Evolutionary conservation across 768 basidiomycete genomes (phyloP).

Genomic region (Boletus sp.): DNA sequence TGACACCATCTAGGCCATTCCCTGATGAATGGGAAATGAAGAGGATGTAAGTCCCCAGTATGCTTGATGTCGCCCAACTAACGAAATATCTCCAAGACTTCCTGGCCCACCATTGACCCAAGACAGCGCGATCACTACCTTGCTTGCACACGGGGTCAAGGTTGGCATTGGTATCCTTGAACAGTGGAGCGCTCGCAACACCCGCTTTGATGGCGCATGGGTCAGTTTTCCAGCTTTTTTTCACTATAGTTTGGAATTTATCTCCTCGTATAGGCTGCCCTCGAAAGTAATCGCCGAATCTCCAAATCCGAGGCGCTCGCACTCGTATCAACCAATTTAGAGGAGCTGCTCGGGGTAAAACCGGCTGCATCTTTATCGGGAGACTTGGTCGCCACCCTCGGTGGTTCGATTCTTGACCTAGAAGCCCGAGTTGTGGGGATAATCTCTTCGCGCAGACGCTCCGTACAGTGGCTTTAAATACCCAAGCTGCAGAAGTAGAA

Average conservation of each 20-base stretch:
- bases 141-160: conserved; percentile 68
- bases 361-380: conserved; percentile 21
- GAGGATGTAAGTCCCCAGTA: conserved; percentile 25
- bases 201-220: conserved; percentile 83
- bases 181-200: conserved; percentile 71
- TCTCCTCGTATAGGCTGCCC: conserved; percentile 34
- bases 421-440: conserved; percentile 51
- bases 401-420: conserved; percentile 51
- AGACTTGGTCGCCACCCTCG: conserved; percentile 58
- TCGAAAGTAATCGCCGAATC: conserved; percentile 40
- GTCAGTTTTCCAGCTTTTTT: conserved; percentile 41
- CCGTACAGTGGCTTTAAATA: conserved; percentile 50
- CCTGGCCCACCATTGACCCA: conserved; percentile 34
- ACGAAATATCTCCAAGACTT: conserved; percentile 20
- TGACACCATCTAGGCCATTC: conserved; percentile 67
- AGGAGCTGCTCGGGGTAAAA: conserved; percentile 39
- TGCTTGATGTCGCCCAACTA: not conserved
- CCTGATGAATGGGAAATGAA: conserved; percentile 68
- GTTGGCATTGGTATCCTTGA: conserved; percentile 67
- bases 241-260: conserved; percentile 16
- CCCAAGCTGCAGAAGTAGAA: conserved; percentile 3
- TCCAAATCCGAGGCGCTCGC: conserved; percentile 48
- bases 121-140: conserved; percentile 54
- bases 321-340: conserved; percentile 54
- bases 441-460: conserved; percentile 45